Base-by-base conservation (phyloP, 1,284 basidiomycete genomes). In the Microbotryomycetes sp. region DNA sequence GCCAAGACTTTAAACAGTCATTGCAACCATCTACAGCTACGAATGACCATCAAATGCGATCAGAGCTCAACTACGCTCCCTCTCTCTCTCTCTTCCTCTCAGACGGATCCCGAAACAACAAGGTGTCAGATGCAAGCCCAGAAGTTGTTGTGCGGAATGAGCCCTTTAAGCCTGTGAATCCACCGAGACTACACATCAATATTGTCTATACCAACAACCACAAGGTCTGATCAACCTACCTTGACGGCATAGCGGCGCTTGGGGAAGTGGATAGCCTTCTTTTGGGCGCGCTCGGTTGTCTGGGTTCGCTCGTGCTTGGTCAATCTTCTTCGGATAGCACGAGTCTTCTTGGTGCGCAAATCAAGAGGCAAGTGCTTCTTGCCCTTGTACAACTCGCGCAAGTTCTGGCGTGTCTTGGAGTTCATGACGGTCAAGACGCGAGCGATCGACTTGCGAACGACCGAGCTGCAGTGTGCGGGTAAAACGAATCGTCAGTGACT, bases 371-470 rank as follows among this genome's bases (percentile, higher is more conserved):
- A 80, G 81, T 90, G 90, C 79, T 93, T 96, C 87, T 97, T 97
- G 78, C 82, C 81, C 83, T 93, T 94, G 89, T 97, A 97, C 82
- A 88, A 91, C 80, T 97, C 93, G 69, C 91, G 89, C 72, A 97
- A 85, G 81, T 94, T 92, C 81, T 91, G 86, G 73, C 96, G 89
- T 75, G 88, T 86, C 82, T 99, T 99, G 78, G 91, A 87, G 88
- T 97, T 97, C 82, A 89, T 94, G 74, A 98, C 92, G 55, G 96
- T 99, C 80, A 97, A 80, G 70, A 98, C 94, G 66, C 96, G 92
- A 69, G 96, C 96, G 76, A 99, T 93, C 72, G 92, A 94, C 83
- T 98, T 98, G 83, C 96, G 93, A 78, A 97, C 89, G 72, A 89
- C 84, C 80, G 89, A 87, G 80, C 94, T 98, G 75, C 14, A 12